Evolutionary conservation across 495 filamentous ascomycete genomes (phyloP), one percentile per base, ranked within the genome.

Genomic region (Terfezia claveryi): DNA sequence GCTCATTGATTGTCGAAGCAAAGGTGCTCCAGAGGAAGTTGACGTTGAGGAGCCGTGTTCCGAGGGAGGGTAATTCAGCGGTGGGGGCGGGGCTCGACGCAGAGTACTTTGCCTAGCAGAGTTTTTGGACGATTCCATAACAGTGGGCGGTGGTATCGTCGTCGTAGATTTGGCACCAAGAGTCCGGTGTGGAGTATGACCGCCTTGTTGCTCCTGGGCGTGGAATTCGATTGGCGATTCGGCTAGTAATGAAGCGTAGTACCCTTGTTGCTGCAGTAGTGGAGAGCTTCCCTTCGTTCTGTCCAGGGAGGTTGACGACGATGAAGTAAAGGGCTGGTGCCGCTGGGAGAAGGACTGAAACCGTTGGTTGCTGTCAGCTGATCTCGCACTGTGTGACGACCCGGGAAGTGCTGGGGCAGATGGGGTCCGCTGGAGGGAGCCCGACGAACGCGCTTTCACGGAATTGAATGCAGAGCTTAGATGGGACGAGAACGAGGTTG

Each of bases 1-100:
- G 68, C 83, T 92, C 53, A 77, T 76, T 6, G 87, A 89, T 62
- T 87, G 84, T 64, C 84, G 78, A 55, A 94, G 73, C 61, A 74
- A 71, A 60, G 78, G 71, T 36, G 57, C 8, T 14, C 17, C 41
- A 2, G 41, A 46, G 2, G 41, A 4, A 61, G 20, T 57, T 36
- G 58, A 68, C 62, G 72, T 71, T 74, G 75, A 71, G 57, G 68
- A 61, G 58, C 68, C 72, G 55, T 74, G 64, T 55, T 81, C 76
- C 52, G 81, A 72, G 60, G 68, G 74, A 52, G 78, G 74, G 62
- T 78, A 75, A 54, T 77, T 74, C 54, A 74, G 67, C 53, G 71
- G 72, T 49, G 75, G 69, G 10, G 70, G 71, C 58, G 75, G 70
- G 51, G 76, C 69, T 56, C 71, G 73, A 52, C 69, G 67, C 56